A percentile compares a stretch with the other conserved stretches of the same genome.
These are phyloP conservation scores for Gymnopilus junonius DNA, from an alignment of 768 basidiomycete species.

Conservation along the genomic window DNA sequence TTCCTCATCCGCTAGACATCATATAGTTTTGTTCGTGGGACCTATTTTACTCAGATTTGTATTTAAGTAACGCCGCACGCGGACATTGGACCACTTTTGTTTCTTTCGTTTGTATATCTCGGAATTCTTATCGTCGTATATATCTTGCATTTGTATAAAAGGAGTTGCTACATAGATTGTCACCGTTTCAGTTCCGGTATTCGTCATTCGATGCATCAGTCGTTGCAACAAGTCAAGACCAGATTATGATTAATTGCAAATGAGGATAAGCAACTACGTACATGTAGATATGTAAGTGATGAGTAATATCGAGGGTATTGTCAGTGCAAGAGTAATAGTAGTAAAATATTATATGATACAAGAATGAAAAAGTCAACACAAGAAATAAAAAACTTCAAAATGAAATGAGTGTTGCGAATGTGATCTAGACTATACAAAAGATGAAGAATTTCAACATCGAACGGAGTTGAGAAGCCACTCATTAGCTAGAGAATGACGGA, in stretches of 20 bases:
- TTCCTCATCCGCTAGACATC: conserved; percentile 65
- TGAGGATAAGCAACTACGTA: not conserved
- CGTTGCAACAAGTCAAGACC: not conserved
- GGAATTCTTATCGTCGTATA: not conserved
- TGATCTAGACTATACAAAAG: not conserved
- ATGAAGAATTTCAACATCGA: conserved; percentile 8
- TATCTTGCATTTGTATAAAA: conserved; percentile 5
- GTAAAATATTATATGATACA: too few species aligned
- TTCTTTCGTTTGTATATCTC: not conserved
- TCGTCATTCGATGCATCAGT: not conserved
- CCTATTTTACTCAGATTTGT: not conserved
- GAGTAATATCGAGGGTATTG: not conserved
- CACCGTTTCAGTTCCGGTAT: not conserved
- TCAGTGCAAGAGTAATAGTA: not conserved
- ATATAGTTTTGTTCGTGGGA: not conserved
- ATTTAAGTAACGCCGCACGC: not conserved
- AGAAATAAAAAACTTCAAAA: not conserved
- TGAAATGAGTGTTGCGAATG: not conserved
- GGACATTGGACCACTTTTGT: not conserved
- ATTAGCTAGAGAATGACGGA: conserved; percentile 9
- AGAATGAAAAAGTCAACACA: not conserved
- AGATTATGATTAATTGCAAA: not conserved
- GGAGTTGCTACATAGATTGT: not conserved
- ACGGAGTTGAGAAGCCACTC: conserved; percentile 23
- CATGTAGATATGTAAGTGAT: not conserved